Evolutionary conservation across 2,329 filamentous ascomycete genomes (phyloP), one percentile per base, ranked within the genome.

Genomic region (Cryphonectria japonica): DNA sequence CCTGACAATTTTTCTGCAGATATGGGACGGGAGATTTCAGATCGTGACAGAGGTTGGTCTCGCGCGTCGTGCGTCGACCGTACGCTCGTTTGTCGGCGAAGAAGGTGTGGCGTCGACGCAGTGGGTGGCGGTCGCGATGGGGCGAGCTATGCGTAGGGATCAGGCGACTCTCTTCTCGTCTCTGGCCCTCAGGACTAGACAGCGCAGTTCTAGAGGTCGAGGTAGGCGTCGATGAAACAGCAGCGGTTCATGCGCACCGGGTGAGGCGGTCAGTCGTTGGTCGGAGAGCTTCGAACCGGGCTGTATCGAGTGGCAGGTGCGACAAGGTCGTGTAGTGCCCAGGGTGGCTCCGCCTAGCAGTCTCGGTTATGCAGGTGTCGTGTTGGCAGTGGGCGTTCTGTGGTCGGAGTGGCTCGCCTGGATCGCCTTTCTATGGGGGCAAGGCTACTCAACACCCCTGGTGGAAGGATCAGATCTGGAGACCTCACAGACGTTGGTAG

Each of bases 391-490:
- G 46, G 22, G 5, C 46, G 46, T n/a, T 50, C 19, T 19, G 46
- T 50, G 46, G 46, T 50, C 2, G 54, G 19, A n/a, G 59, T 61
- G 32, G 7, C 22, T 39, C 9, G 54, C 34, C 54, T 59, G 54
- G 46, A 59, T 59, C 54, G 29, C 54, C 54, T 57, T 16, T 16
- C 26, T 29, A 57, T 32, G 13, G 22, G n/a, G 26, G 54, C 54
- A 29, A 32, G 26, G 29, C 54, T 14, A 32, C 29, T 19, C n/a
- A 22, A n/a, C 9, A 9, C 68, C 71, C 68, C 64, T 70, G 66
- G 68, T 52, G 46, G 46, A 57, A 65, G 60, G 50, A 57, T 46
- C 54, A 34, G 6, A 34, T 26, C 46, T 57, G 26, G 32, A 66
- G 61, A 67, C 32, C 22, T 34, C 26, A 59, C 54, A 22, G 54